Evolutionary conservation across 441 rosid species (phyloP), one percentile per base, ranked within the genome.

Genomic region (Lagerstroemia fauriei): DNA sequence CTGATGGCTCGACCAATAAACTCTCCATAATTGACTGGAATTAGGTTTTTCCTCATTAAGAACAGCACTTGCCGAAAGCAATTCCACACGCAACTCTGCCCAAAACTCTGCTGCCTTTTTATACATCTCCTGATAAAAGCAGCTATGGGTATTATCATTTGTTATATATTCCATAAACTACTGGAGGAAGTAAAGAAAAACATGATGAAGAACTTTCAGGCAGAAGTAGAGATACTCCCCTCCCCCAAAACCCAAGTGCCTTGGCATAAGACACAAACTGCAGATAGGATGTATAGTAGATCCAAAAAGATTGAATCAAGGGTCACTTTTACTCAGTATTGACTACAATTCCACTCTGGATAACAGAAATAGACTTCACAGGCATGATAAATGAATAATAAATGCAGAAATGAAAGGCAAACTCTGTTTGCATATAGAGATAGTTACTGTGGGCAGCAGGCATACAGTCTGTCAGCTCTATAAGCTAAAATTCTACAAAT

Each of bases 1-100:
- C 98, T 97, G 99, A 89, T 97, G 99, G 89, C 98, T 92, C 78
- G 99, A 94, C 99, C 99, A 97, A 89, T 97, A 97, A 81, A 95
- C 84, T 91, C 99, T 92, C 99, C 99, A 97, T 83, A 97, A 84
- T 84, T 95, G 98, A 89, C 96, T 94, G 80, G 92, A 84, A 85
- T 87, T 93, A 32, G 98, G 94, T 86, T 92, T 97, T 79, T 95
- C 99, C 86, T 85, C 87, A 79, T 89, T 85, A 76, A 92, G 98
- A 86, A 94, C 89, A 88, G 98, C 94, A 89, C 93, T 91, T 29
- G 98, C 99, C 82, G 98, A 89, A 73, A 97, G 92, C 92, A 97
- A 89, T 87, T 97, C 99, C 80, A 94, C 93, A 73, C 99, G 96
- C 86, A 97, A 91, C 88, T 95, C 98, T 83, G 98, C 99, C 99